Base-by-base conservation (phyloP, 768 basidiomycete species). In the Galerina marginata region DNA sequence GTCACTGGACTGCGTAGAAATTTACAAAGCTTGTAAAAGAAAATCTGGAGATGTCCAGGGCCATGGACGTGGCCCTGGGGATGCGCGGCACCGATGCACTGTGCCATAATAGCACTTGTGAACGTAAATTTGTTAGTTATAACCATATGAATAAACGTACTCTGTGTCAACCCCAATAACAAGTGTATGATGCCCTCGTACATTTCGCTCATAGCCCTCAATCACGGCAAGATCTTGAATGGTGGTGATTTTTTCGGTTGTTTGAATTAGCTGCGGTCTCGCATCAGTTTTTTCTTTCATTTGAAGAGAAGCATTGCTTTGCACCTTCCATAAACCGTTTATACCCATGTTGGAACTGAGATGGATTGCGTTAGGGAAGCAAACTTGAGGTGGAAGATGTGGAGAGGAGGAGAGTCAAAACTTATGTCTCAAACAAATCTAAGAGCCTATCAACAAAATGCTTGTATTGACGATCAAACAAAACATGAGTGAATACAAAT, bases 151-250 rank as follows among this genome's bases (percentile, higher is more conserved):
- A 14, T 9, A 40, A 55, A 33, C 46, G 14, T 37, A 56, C 60
- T 54, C 50, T 3, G 56, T 56, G 26, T 61, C 60, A 9, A 61
- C 60, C 2, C 60, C 60, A 61, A 61, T 33, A 20, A 23, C 20
- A 33, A 37, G 40, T 4, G 16, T 23, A 1, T 40, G 23, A 11
- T 42, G 29, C 7, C n/a, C 36, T 56, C 14, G 42, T 12, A 39
- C 16, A n/a, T 48, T 50, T 37, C 47, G 12, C 42, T 52, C 45
- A 50, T n/a, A 6, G 38, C 7, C 39, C 12, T 54, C n/a, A 42
- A n/a, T 12, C 16, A 54, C 29, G 29, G 29, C 29, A 33, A 33
- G 29, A 7, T 33, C 29, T 33, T 33, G 29, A 33, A 33, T 7
- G 29, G 29, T 33, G 7, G 6, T 20, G 39, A 25, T 42, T 42